phyloP scores from a whole-genome alignment of 1,284 basidiomycete species.

The Apiotrichum akiyoshidainum region DNA sequence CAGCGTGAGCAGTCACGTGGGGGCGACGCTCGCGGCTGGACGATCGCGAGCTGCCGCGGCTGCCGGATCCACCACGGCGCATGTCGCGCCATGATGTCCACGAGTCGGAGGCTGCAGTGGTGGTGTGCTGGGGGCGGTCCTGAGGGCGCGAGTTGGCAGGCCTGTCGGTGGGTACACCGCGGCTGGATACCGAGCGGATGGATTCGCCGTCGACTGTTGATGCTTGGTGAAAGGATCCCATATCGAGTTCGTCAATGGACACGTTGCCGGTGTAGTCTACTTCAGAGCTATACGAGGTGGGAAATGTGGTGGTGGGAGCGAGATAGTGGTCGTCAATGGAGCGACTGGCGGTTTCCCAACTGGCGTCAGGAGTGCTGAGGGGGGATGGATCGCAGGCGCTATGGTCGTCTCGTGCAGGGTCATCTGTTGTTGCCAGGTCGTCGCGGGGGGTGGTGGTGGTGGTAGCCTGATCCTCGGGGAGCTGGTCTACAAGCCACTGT shows the following conservation, averaged over 20 bases:
- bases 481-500: background rate
- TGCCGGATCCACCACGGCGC: background rate
- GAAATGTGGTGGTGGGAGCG: background rate
- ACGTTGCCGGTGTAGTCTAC: background rate
- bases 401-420: constrained; percentile 3
- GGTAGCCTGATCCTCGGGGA: background rate
- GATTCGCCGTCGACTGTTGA: background rate
- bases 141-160: background rate
- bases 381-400: constrained; percentile 6
- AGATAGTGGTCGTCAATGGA: constrained; percentile 20
- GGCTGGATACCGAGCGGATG: background rate
- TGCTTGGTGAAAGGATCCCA: background rate
- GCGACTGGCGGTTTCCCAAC: constrained; percentile 36
- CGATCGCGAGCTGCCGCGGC: background rate
- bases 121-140: constrained; percentile 7
- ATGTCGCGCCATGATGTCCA: constrained; percentile 12
- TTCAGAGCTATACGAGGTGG: background rate
- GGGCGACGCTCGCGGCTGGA: constrained; percentile 12
- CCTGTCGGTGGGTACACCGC: background rate
- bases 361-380: constrained; percentile 11
- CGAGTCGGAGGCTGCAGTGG: background rate
- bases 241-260: background rate
- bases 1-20: constrained; percentile 1
- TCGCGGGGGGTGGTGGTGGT: background rate
- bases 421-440: background rate